A percentile compares a stretch with the other conserved stretches of the same genome.
phyloP scores from a whole-genome alignment of 192 early-diverging fungal species.

The Entomortierella chlamydospora region DNA sequence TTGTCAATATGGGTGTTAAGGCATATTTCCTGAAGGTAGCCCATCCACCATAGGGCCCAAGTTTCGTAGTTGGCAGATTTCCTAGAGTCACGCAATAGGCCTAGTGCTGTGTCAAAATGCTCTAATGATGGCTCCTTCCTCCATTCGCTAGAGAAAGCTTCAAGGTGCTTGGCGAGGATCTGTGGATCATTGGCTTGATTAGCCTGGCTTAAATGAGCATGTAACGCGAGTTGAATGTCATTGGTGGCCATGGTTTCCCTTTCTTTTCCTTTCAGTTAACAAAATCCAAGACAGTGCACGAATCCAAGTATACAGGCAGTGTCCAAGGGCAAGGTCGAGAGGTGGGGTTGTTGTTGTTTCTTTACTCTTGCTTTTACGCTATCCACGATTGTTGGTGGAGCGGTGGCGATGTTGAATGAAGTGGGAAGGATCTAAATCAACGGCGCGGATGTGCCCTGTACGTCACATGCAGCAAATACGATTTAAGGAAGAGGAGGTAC shows the following conservation, averaged over 20 bases:
- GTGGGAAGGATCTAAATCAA: not conserved
- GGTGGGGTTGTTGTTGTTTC: not conserved
- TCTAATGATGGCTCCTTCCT: constrained; percentile 37
- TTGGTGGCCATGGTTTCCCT: constrained; percentile 12
- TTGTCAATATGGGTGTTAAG: constrained; percentile 13
- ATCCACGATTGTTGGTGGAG: not conserved
- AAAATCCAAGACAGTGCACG: not conserved
- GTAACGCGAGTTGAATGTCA: constrained; percentile 39
- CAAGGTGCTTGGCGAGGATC: constrained; percentile 28
- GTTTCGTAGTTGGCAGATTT: constrained; percentile 9
- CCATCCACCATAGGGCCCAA: constrained; percentile 34
- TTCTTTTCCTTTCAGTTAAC: not conserved
- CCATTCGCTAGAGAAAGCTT: constrained; percentile 43
- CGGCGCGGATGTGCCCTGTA: too few relatives aligned
- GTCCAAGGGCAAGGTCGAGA: not conserved
- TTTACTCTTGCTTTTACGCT: not conserved
- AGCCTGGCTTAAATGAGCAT: constrained; percentile 43
- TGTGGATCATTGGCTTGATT: constrained; percentile 11
- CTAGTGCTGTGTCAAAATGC: constrained; percentile 32
- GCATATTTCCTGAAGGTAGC: constrained; percentile 27
- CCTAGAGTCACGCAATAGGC: constrained; percentile 16
- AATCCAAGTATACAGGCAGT: not conserved
- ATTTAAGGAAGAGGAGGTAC: too few relatives aligned
- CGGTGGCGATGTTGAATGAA: not conserved
- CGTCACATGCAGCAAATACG: too few relatives aligned